These are phyloP conservation scores for Prunella vulgaris DNA, from an alignment of 257 asterid genomes.

Conservation along the genomic window DNA sequence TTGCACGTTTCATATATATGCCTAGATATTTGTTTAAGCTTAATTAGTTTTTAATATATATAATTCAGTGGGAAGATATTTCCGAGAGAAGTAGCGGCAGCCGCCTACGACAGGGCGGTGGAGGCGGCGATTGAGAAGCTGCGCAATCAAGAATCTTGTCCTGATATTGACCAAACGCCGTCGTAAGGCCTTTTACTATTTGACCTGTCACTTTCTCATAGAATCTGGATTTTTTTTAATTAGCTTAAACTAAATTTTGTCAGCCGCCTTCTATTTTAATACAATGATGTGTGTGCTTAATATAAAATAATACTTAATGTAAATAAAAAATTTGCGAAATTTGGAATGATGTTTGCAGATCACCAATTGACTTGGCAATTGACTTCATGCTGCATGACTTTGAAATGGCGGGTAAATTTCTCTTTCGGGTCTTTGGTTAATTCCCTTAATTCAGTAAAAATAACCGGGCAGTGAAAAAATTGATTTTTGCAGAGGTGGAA, in stretches of 20 bases:
- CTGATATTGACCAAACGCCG: conserved; percentile 29
- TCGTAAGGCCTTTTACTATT: conserved; percentile 27
- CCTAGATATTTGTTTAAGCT: no score
- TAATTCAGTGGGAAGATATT: conserved; percentile 65
- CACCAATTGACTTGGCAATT: conserved; percentile 79
- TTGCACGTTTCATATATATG: no score
- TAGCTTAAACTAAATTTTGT: background rate
- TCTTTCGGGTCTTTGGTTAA: background rate
- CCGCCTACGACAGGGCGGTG: conserved; percentile 74
- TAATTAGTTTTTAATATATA: no score
- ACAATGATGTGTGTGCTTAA: no score
- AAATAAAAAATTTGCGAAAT: background rate
- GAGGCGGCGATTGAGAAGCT: conserved; percentile 61
- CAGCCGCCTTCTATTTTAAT: no score
- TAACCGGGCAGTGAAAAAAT: background rate
- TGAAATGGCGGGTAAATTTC: conserved; percentile 86
- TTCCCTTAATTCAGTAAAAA: background rate
- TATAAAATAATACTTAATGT: background rate
- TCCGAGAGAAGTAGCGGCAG: conserved; percentile 71
- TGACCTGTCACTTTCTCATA: background rate
- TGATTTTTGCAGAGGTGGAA: conserved; percentile 65
- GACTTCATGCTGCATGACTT: conserved; percentile 92
- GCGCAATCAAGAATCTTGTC: no score
- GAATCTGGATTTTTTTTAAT: background rate
- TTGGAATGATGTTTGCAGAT: conserved; percentile 26